phyloP scores from a whole-genome alignment of 257 asterid genomes.

The Plectranthus barbatus region DNA sequence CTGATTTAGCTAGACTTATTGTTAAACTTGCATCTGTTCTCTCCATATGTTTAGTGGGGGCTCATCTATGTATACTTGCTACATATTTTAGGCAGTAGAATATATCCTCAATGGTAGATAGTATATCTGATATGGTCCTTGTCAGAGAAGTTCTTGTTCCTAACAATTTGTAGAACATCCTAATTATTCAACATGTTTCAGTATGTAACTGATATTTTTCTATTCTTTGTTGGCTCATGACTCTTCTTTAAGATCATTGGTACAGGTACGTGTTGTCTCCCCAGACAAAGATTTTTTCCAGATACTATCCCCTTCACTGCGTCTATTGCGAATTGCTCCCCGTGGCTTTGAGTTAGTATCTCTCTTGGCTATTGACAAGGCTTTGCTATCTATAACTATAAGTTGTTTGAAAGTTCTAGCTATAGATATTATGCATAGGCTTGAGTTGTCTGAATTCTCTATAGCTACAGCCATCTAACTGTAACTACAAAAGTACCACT shows the following conservation, averaged over 20 bases:
- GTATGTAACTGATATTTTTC: background rate
- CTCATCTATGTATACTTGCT: too few species aligned
- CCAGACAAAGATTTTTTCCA: constrained; percentile 98
- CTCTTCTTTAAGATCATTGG: constrained; percentile 16
- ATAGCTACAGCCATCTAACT: background rate
- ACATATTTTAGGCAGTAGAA: too few species aligned
- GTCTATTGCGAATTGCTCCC: constrained; percentile 93
- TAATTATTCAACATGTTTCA: constrained; percentile 5
- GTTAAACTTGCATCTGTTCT: too few species aligned
- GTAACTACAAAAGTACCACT: background rate
- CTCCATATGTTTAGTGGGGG: too few species aligned
- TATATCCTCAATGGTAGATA: too few species aligned
- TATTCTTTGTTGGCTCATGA: constrained; percentile 2
- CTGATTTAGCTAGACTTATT: too few species aligned
- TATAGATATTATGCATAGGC: background rate
- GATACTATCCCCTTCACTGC: constrained; percentile 91
- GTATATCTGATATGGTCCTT: background rate
- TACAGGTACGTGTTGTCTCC: constrained; percentile 96
- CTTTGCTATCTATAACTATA: background rate
- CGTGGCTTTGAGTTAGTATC: constrained; percentile 87
- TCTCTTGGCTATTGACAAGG: constrained; percentile 9
- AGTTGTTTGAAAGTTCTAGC: background rate
- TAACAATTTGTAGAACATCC: background rate
- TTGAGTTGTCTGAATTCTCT: constrained; percentile 2
- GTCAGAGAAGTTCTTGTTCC: background rate